Conservation (phyloP, 2,329 filamentous ascomycete species). For the Fusarium buxicola region DNA sequence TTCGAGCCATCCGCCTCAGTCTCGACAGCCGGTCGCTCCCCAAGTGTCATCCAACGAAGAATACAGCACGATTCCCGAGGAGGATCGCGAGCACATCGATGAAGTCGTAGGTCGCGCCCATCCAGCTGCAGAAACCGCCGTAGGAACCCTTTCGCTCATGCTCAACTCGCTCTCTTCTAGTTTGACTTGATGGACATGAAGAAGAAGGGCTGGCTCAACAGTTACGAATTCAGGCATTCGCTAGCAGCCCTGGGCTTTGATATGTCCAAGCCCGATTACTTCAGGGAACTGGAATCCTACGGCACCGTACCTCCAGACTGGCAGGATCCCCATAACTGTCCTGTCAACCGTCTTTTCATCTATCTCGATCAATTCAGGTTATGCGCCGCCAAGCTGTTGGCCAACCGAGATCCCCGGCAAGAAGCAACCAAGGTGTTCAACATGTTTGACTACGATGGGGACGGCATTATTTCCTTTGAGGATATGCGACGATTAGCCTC, state of each 20-base stretch:
- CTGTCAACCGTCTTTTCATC: conserved; percentile 59
- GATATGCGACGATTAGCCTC: conserved; percentile 89
- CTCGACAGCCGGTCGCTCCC: conserved; percentile 49
- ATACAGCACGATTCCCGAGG: conserved; percentile 73
- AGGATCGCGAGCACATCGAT: conserved; percentile 92
- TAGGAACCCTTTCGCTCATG: conserved; percentile 32
- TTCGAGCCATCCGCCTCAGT: conserved; percentile 49
- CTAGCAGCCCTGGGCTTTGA: conserved; percentile 96
- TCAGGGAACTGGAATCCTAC: conserved; percentile 82
- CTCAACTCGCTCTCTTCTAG: conserved; percentile 55
- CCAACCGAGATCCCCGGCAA: conserved; percentile 85
- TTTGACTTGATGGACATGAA: conserved; percentile 97
- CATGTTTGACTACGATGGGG: conserved; percentile 92
- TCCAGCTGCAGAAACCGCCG: not conserved
- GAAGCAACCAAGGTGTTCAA: conserved; percentile 93
- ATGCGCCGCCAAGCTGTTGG: conserved; percentile 84
- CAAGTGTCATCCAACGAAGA: conserved; percentile 54
- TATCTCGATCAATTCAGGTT: conserved; percentile 69
- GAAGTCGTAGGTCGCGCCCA: conserved; percentile 77
- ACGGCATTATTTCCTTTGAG: conserved; percentile 89
- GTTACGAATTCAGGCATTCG: conserved; percentile 97
- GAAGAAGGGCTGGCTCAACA: conserved; percentile 93
- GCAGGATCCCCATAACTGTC: conserved; percentile 57
- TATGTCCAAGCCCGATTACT: conserved; percentile 85
- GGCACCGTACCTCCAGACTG: conserved; percentile 76